Base-by-base conservation (phyloP, 352 stramenopile genomes). In the Blastocystis sp. region DNA sequence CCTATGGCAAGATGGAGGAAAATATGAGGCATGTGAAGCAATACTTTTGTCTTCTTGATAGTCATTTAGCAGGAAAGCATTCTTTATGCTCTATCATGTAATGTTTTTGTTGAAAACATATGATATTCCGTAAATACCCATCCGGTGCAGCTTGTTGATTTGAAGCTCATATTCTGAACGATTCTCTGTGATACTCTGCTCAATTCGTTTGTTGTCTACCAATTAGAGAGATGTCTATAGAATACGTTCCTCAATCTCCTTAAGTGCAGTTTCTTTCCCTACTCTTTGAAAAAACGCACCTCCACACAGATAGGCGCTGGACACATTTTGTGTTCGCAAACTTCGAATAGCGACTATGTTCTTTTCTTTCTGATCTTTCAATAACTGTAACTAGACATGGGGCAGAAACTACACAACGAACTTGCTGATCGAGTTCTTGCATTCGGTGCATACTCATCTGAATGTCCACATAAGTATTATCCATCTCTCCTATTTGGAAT, bases 211-310 rank as follows among this genome's bases (percentile, higher is more conserved):
- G 5, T 47, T 85, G 20, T 43, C 73, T 85, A 85, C 73, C 8
- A 5, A 4, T 68, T 18, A 85, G 20, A 45, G n/a, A 16, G 9
- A 16, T 54, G 54, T 37, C 3, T 8, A 11, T n/a, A 2, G 16
- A 13, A 8, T 39, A 85, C 73, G 20, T 41, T 65, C 54, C 55
- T 85, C 73, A 37, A 85, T 85, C 53, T 65, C 45, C 37, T 68
- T 66, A 16, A 85, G 30, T 47, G 50, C 73, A 43, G 20, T 30
- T 24, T 85, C 50, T 30, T 66, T 85, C 20, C 45, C 73, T n/a
- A 85, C 63, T 41, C 63, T 85, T 34, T 85, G 73, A 47, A 85
- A 85, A 47, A 85, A 85, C 5, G 73, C n/a, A 54, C 73, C 73
- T 41, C 73, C 73, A 34, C 73, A 85, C 7, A 85, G 11, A 68